phyloP scores from a whole-genome alignment of 2,329 filamentous ascomycete genomes.

The Sarocladium brachiariae region DNA sequence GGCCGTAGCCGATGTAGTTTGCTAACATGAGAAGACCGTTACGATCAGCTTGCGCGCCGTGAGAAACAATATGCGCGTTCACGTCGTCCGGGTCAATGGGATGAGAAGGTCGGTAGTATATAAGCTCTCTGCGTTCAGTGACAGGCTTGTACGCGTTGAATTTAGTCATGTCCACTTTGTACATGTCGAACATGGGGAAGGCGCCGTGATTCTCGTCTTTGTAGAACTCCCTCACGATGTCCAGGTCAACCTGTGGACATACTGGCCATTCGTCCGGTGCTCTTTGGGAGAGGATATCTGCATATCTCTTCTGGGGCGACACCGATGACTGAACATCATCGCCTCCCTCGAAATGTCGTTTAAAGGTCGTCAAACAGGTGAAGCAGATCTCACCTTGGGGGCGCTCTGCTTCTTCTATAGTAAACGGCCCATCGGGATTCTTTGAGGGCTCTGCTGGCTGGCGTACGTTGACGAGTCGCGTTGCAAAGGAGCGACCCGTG shows the following conservation, averaged over 20 bases:
- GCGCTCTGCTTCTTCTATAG: slow-evolving; percentile 29
- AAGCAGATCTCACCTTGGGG: slow-evolving; percentile 39
- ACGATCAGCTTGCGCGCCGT: slow-evolving; percentile 46
- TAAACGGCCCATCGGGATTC: slow-evolving; percentile 29
- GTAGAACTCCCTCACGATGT: slow-evolving; percentile 28
- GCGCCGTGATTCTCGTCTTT: slow-evolving; percentile 31
- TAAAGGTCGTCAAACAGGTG: slow-evolving; percentile 46
- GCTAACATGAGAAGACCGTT: slow-evolving; percentile 46
- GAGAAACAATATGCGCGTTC: slow-evolving; percentile 40
- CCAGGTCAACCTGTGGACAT: slow-evolving; percentile 39
- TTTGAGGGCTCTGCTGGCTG: slow-evolving; percentile 37
- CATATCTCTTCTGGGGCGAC: slow-evolving; percentile 37
- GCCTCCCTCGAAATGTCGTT: slow-evolving; percentile 30
- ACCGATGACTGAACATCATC: slow-evolving; percentile 30
- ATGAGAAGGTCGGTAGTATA: slow-evolving; percentile 41
- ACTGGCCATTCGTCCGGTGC: slow-evolving; percentile 36
- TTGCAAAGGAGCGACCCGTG: slow-evolving; percentile 41
- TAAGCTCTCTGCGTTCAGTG: slow-evolving; percentile 39
- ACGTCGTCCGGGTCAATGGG: slow-evolving; percentile 33
- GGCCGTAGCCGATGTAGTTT: slow-evolving; percentile 42
- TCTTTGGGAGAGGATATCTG: slow-evolving; percentile 29
- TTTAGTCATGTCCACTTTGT: slow-evolving; percentile 44
- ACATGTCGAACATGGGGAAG: slow-evolving; percentile 46
- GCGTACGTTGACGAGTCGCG: slow-evolving; percentile 39
- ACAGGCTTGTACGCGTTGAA: slow-evolving; percentile 36